phyloP scores from a whole-genome alignment of 345 rosid genomes.

The Euclidium syriacum region DNA sequence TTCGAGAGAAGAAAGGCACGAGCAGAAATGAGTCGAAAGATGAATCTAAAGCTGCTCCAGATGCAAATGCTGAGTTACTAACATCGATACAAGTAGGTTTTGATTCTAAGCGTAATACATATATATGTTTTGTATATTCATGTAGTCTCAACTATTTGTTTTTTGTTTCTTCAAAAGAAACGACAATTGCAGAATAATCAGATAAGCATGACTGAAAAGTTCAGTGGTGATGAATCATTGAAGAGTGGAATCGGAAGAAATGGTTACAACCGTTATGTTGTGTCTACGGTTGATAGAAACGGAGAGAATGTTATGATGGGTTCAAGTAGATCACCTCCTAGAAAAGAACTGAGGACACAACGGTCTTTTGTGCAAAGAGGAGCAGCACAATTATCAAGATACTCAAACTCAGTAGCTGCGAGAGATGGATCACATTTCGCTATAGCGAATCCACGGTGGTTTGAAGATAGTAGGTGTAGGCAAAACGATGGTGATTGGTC shows the following conservation, averaged over 20 bases:
- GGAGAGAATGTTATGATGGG: constrained; percentile 31
- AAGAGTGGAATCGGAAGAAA: constrained; percentile 33
- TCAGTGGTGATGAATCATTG: constrained; percentile 35
- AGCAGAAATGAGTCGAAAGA: constrained; percentile 34
- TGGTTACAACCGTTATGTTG: constrained; percentile 23
- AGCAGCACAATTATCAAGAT: constrained; percentile 52
- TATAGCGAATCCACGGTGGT: constrained; percentile 32
- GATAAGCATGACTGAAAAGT: constrained; percentile 25
- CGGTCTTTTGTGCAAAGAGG: constrained; percentile 44
- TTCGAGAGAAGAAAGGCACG: constrained; percentile 35
- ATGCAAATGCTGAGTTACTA: constrained; percentile 42
- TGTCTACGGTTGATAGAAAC: constrained; percentile 30
- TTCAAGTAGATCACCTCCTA: constrained; percentile 24
- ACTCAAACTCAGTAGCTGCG: constrained; percentile 77
- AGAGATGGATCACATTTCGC: constrained; percentile 58
- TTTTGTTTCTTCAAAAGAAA: constrained; percentile 39
- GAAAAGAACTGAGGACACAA: constrained; percentile 41
- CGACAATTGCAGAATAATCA: constrained; percentile 38
- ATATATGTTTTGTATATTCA: not conserved
- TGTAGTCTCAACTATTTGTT: not conserved
- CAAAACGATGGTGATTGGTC: constrained; percentile 42
- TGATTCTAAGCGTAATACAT: not conserved
- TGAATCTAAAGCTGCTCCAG: constrained; percentile 45
- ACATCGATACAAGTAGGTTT: constrained; percentile 43
- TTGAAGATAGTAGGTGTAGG: constrained; percentile 38